Base-by-base conservation (phyloP, 83 land plant genomes). In the Isoetes engelmannii region DNA sequence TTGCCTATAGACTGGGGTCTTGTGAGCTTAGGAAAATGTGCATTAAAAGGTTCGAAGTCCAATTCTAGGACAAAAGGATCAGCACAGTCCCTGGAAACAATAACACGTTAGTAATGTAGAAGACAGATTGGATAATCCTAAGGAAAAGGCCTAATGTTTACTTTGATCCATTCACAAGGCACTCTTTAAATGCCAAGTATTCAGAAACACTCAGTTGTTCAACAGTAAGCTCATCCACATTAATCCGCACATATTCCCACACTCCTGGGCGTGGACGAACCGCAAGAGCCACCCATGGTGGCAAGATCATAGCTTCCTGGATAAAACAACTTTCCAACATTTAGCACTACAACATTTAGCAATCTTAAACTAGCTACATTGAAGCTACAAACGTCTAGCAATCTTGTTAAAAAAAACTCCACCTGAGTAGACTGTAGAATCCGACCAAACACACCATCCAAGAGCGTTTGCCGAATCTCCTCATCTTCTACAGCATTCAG, bases 11-110 rank as follows among this genome's bases (percentile, higher is more conserved):
- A 93, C 47, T 81, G 75, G 7, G 95, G 84, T 45, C 82, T 80
- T 8, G 95, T 85, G 48, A 89, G 80, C 20, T 81, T 79, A 60
- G 98, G 98, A 57, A 92, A 84, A 1, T 79, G 78, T 0, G 86
- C 89, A 77, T 76, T 86, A 78, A 93, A 93, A 4, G 98, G 92
- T 45, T 83, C 96, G 73, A 89, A 83, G 57, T 93, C 98, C 78
- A 93, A 62, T 76, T 93, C 98, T 49, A 89, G 82, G 43, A 84
- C 87, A 74, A 75, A 87, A 59, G 78, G 72, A 21, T 83, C 86
- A 28, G 37, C 37, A 28, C 37, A 28, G 37, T 28, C 2, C 37
- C 37, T 28, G 37, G 37, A 28, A 12, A 17, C 17, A 17, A 12
- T 12, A 12, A 17, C 17, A 17, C 3, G 55, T 51, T 12, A 12